Evolutionary conservation across 2,329 filamentous ascomycete species (phyloP), one percentile per base, ranked within the genome.

Genomic region (Ascochyta rabiei): DNA sequence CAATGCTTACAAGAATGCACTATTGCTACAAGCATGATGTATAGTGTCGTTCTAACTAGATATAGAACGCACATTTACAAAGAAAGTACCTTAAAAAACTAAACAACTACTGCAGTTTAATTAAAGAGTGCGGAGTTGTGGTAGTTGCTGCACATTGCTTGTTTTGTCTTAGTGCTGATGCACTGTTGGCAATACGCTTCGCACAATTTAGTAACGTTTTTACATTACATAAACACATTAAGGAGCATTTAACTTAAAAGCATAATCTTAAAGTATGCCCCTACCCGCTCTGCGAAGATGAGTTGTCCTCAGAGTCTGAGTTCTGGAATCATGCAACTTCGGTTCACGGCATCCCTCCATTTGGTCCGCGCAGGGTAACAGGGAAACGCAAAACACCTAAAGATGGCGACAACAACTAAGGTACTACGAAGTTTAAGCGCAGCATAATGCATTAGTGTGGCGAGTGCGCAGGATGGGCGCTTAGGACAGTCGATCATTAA

Each of bases 261-360:
- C 4, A 19, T 19, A 10, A 7, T 13, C 38, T 35, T 16, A 26
- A 13, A 21, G 13, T 34, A 37, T 23, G 30, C 47, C 15, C 30
- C 23, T 26, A 30, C 23, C 40, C 23, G 16, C 31, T 43, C 18
- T 43, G 31, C 31, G 38, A 34, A 15, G 23, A 50, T n/a, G 31
- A 43, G n/a, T 37, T 43, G 23, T 24, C 24, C 23, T 26, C 39
- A 24, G 9, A 7, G 16, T 28, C 38, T 43, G n/a, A 21, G 16
- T 43, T 50, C 19, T 41, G 16, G 47, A 26, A 43, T 50, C 38
- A 24, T 43, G 39, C 38, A 13, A 50, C 28, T 43, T 16, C 34
- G 6, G 34, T 38, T 38, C 15, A 38, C 16, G 34, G 34, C 19
- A 38, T 38, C n/a, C 34, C 34, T 38, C 34, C 34, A 31, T 31